Evolutionary conservation across 2,329 filamentous ascomycete genomes (phyloP), one percentile per base, ranked within the genome.

Genomic region (Westerdykella aurantiaca): DNA sequence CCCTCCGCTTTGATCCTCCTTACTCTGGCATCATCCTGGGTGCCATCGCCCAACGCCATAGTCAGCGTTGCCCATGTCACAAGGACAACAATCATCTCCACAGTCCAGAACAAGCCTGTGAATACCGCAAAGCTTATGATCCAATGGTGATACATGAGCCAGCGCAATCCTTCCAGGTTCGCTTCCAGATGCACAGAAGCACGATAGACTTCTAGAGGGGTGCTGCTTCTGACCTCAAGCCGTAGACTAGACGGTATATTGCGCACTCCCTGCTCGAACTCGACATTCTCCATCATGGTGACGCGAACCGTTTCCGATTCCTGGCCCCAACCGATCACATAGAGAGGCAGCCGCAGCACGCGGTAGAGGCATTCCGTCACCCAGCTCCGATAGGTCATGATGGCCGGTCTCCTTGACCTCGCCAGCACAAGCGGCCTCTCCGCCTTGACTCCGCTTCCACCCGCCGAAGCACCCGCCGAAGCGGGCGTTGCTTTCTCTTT

Each of bases 141-240:
- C 11, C 85, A 81, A 69, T 91, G 84, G 48, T 88, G 82, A 58
- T 93, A 93, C 86, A 98, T 95, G 43, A 90, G 57, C 53, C 69
- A 79, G 63, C 79, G 74, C 48, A 96, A 65, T 0, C 91, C 91
- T 10, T 78, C 76, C 51, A 96, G 81, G 42, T 81, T 78, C 4
- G 91, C 90, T 22, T 78, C 81, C 49, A 97, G 80, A 2, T 76
- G 77, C 29, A 95, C 75, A 12, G 69, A 71, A 4, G 80, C 82
- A 16, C 72, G 72, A 64, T 96, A 96, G 5, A 95, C 79, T 64
- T 95, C 87, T 58, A 96, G 75, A 3, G 72, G 72, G 52, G 81
- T 76, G 4, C 78, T 77, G 16, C 82, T 82, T 52, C 89, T 80
- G 1, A 95, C 67, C 58, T 94, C 87, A 0, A 86, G 55, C n/a